phyloP scores from a whole-genome alignment of 148 eudicot species.

The Talinum fruticosum region DNA sequence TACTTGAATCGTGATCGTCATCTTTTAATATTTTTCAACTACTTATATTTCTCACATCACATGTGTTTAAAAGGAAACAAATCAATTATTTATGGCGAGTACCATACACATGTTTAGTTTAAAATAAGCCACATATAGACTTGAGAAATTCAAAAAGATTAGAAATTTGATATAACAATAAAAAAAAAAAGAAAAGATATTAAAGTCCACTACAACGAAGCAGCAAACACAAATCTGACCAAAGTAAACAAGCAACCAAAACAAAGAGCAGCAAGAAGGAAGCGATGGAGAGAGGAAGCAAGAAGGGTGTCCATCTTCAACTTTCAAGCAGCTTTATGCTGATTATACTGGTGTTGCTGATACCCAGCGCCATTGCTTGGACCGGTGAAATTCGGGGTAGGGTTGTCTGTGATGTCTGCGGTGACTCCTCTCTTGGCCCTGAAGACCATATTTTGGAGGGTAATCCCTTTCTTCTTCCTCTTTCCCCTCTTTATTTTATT shows the following conservation, averaged over 20 bases:
- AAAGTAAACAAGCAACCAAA: background rate
- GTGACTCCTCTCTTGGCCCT: slow-evolving; percentile 87
- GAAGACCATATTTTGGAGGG: slow-evolving; percentile 89
- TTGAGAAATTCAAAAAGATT: too few relatives aligned
- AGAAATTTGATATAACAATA: too few relatives aligned
- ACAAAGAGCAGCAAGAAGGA: background rate
- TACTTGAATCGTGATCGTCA: too few relatives aligned
- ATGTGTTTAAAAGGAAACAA: too few relatives aligned
- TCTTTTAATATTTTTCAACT: too few relatives aligned
- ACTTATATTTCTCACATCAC: too few relatives aligned
- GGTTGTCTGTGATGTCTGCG: slow-evolving; percentile 94
- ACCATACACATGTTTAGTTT: too few relatives aligned
- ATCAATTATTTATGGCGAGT: too few relatives aligned
- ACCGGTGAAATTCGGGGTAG: slow-evolving; percentile 91
- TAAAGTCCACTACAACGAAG: too few relatives aligned
- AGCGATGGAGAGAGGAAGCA: slow-evolving; percentile 24
- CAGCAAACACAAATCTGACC: too few relatives aligned
- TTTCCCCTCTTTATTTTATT: background rate
- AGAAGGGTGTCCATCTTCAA: background rate
- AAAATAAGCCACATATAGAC: too few relatives aligned
- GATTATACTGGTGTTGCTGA: slow-evolving; percentile 1
- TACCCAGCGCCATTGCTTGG: slow-evolving; percentile 45
- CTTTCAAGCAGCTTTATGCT: background rate
- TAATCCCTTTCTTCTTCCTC: background rate
- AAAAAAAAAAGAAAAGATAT: too few relatives aligned